Base-by-base conservation (phyloP, 257 asterid genomes). In the Lithospermum erythrorhizon region DNA sequence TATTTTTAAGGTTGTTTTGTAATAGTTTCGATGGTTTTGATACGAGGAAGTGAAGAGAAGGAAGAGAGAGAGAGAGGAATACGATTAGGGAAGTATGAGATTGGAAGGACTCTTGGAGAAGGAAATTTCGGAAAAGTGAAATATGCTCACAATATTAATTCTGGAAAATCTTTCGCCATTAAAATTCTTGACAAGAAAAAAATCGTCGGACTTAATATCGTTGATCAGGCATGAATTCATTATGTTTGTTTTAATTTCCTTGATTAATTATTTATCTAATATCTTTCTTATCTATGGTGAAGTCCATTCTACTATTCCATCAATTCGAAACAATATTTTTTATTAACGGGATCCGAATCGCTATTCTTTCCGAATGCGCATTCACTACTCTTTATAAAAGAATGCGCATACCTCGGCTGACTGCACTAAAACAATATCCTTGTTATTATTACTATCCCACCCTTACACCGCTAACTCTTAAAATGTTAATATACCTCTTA, bases 111-210 rank as follows among this genome's bases (percentile, higher is more conserved):
- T 0, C 70, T 91, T 35, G 98, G 98, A 9, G 97, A 88, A 75
- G 98, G 98, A 10, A 88, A 91, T 67, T 91, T 91, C 64, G 98
- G 95, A 0, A 91, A 91, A 75, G 98, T 91, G 18, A 91, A 86
- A 69, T 81, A 70, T 70, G 98, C 95, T 22, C 76, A 55, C 14
- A 75, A 91, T 69, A 21, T 83, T 0, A 84, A 79, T 1, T 65
- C 98, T 0, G 97, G 81, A 16, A 74, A 45, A 9, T 61, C 93
- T 6, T 88, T 81, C 63, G 98, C 98, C 22, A 73, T 91, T 70
- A 91, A 91, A 72, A 81, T 91, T 21, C 62, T 91, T 59, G 95
- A 88, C 75, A 91, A 88, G 82, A 78, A 76, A 70, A 74, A 83
- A 57, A 81, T 91, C 51, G 59, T 70, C 37, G 85, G 76, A 65